Evolutionary conservation across 805 yeast species (phyloP).

Genomic region (Pichia ethanolica): DNA sequence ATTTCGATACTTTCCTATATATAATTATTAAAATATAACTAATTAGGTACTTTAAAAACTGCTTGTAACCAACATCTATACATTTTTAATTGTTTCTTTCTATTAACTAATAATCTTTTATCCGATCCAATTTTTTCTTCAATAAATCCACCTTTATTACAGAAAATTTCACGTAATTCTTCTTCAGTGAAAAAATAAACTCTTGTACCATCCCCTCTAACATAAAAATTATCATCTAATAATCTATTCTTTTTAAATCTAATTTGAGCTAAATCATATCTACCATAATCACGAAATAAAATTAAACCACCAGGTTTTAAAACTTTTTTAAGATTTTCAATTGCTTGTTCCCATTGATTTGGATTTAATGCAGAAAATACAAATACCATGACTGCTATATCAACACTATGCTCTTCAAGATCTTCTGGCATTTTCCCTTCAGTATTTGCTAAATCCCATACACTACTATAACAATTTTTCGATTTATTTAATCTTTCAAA

Average conservation of each 20-base stretch:
- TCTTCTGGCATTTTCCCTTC: constrained; percentile 75
- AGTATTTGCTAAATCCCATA: constrained; percentile 89
- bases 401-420: constrained; percentile 73
- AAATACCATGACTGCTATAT: constrained; percentile 90
- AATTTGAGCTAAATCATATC: constrained; percentile 93
- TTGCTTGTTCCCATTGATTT: constrained; percentile 80
- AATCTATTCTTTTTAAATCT: constrained; percentile 84
- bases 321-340: constrained; percentile 57
- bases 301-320: constrained; percentile 92
- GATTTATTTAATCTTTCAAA: constrained; percentile 35
- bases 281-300: constrained; percentile 87
- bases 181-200: constrained; percentile 97
- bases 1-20: constrained; percentile 63
- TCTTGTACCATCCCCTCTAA: constrained; percentile 96
- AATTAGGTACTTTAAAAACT: constrained; percentile 44
- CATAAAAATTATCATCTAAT: constrained; percentile 87
- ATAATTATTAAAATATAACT: constrained; percentile 17
- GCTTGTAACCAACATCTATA: constrained; percentile 96
- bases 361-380: constrained; percentile 92
- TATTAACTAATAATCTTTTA: constrained; percentile 80
- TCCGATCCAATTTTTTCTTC: constrained; percentile 82
- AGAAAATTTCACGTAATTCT: constrained; percentile 71
- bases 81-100: constrained; percentile 91
- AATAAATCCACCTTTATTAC: constrained; percentile 42
- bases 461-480: constrained; percentile 62